These are phyloP conservation scores for Stagonosporopsis vannaccii DNA, from an alignment of 2,329 filamentous ascomycete genomes.

Conservation along the genomic window DNA sequence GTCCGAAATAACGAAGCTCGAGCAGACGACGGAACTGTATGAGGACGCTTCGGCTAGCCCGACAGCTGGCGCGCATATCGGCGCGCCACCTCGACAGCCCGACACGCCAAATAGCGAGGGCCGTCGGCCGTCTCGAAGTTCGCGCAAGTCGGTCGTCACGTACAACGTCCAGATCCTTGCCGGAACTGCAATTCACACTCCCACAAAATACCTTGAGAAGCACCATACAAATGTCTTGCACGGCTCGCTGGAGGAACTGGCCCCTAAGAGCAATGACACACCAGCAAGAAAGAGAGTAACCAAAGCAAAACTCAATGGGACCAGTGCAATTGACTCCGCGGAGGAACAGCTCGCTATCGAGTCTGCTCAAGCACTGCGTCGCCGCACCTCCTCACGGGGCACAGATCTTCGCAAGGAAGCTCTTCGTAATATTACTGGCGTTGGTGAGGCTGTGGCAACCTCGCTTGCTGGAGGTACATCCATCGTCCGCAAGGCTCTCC, in stretches of 20 bases:
- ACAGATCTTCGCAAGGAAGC: constrained; percentile 46
- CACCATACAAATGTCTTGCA: constrained; percentile 49
- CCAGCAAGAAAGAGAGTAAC: constrained; percentile 30
- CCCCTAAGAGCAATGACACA: constrained; percentile 20
- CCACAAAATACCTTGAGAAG: constrained; percentile 52
- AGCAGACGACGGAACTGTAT: constrained; percentile 34
- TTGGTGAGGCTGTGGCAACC: constrained; percentile 36
- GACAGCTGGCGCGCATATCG: constrained; percentile 4
- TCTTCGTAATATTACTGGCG: constrained; percentile 40
- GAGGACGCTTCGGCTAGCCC: constrained; percentile 24
- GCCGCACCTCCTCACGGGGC: constrained; percentile 42
- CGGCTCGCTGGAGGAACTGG: constrained; percentile 32
- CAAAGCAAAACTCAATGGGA: constrained; percentile 20
- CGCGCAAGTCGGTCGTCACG: constrained; percentile 64
- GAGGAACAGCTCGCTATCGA: constrained; percentile 44
- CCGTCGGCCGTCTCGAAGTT: constrained; percentile 55
- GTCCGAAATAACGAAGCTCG: constrained; percentile 46
- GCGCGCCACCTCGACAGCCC: constrained; percentile 27
- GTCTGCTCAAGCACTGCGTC: constrained; percentile 42
- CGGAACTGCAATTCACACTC: constrained; percentile 68
- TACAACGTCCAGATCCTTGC: constrained; percentile 72
- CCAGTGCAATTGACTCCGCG: constrained; percentile 32
- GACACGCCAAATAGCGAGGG: constrained; percentile 32
- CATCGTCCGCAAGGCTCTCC: constrained; percentile 39
- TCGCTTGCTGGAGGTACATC: constrained; percentile 49